Base-by-base conservation (phyloP, 331 rosid genomes). In the Pyracantha coccinea region DNA sequence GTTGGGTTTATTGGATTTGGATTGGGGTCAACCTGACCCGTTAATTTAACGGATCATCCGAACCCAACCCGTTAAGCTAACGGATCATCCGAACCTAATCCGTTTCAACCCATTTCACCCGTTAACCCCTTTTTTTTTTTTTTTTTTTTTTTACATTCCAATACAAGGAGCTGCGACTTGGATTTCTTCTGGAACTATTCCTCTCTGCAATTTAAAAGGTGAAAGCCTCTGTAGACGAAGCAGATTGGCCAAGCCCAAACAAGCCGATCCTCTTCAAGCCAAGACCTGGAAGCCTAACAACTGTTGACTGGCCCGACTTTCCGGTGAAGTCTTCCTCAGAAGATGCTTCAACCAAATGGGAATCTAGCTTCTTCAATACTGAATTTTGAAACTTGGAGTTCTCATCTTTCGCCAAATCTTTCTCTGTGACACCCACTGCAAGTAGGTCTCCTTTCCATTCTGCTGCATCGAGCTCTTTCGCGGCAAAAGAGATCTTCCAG, bases 391-490 rank as follows among this genome's bases (percentile, higher is more conserved):
- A 94, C 71, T 81, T 88, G 8, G 86, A 87, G 33, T 89, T 86
- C 54, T 82, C 85, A 79, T 90, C 90, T 78, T 84, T 94, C 0
- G 75, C 76, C 78, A 94, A 25, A 61, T 94, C 97, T 75, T 94
- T 92, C 90, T 89, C 99, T 0, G 96, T 89, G 13, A 94, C 99
- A 15, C 91, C 99, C 19, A 94, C 93, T 2, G 99, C 97, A 25
- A 94, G 85, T 45, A 94, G 86, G 71, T 94, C 97, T 45, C 99
- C 99, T 61, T 89, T 87, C 99, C 99, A 94, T 85, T 94, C 92
- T 27, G 86, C 79, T 35, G 85, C 87, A 79, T 92, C 90, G 70
- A 87, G 44, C 74, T 89, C 96, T 77, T 90, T 92, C 2, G 97
- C 88, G 44, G 92, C 33, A 72, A 92, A 92, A 35, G 85, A 74